A percentile compares a stretch with the other conserved stretches of the same genome.
These are phyloP conservation scores for Scedosporium aurantiacum DNA, from an alignment of 2,329 filamentous ascomycete species.

Conservation along the genomic window DNA sequence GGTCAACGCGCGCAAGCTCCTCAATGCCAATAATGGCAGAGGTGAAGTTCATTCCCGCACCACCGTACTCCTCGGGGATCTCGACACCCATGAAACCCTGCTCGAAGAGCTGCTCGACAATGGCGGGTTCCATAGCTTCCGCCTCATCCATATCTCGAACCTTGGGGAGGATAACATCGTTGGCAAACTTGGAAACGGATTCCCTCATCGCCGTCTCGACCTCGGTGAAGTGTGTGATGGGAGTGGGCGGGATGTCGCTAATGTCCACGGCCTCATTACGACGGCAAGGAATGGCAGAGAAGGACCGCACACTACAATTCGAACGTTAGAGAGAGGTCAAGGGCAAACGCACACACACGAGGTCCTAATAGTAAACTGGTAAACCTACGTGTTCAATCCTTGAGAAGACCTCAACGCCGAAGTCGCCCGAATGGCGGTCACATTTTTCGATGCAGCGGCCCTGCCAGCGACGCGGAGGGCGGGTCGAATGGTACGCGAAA, in stretches of 20 bases:
- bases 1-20: conserved; percentile 87
- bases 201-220: conserved; percentile 83
- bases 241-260: conserved; percentile 72
- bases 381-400: not conserved
- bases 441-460: not conserved
- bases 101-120: conserved; percentile 93
- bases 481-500: conserved; percentile 9
- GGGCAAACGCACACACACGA: not conserved
- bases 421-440: not conserved
- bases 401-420: not conserved
- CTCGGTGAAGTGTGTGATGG: conserved; percentile 87
- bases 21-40: conserved; percentile 93
- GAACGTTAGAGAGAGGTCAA: not conserved
- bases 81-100: conserved; percentile 96
- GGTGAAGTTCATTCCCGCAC: conserved; percentile 98
- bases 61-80: conserved; percentile 93
- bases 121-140: conserved; percentile 77
- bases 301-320: conserved; percentile 30
- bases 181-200: conserved; percentile 80
- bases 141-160: conserved; percentile 96
- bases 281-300: conserved; percentile 49
- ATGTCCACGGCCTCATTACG: conserved; percentile 49
- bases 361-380: not conserved
- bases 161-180: conserved; percentile 78
- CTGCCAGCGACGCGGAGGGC: conserved; percentile 3